These are phyloP conservation scores for Serendipita indica DNA, from an alignment of 768 basidiomycete genomes.

Conservation along the genomic window DNA sequence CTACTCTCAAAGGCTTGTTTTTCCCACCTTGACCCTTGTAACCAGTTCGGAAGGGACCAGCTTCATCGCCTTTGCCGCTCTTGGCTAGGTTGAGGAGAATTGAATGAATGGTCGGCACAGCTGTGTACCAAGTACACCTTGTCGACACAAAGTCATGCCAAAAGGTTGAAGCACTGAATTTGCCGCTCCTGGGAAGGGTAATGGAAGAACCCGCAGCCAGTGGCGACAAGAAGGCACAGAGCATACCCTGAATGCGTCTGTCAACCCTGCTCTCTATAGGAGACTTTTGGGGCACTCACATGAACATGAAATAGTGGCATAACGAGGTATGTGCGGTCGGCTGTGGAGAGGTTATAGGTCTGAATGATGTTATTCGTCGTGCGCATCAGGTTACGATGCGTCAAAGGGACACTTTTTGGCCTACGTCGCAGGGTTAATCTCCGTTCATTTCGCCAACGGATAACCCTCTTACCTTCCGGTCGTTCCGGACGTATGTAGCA, in stretches of 20 bases:
- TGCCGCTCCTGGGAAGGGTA: conserved; percentile 32
- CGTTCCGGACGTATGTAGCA: conserved; percentile 47
- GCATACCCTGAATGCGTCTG: conserved; percentile 28
- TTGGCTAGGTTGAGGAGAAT: conserved; percentile 21
- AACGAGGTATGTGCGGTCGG: conserved; percentile 25
- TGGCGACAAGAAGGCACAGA: conserved; percentile 44
- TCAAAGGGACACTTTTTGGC: conserved; percentile 22
- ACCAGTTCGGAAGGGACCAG: not conserved
- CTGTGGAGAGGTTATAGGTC: conserved; percentile 22
- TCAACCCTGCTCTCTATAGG: not conserved
- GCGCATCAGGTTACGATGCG: conserved; percentile 23
- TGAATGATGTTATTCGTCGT: conserved; percentile 23
- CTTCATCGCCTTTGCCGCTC: not conserved
- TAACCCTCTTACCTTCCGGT: conserved; percentile 43
- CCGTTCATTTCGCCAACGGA: not conserved
- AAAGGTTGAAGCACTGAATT: conserved; percentile 39
- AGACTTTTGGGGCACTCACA: not conserved
- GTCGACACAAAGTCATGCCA: conserved; percentile 29
- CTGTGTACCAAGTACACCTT: conserved; percentile 36
- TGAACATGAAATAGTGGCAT: conserved; percentile 50
- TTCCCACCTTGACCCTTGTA: not conserved
- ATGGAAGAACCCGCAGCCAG: conserved; percentile 39
- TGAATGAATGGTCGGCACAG: conserved; percentile 24
- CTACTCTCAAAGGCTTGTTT: no score
- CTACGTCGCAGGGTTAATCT: conserved; percentile 21